phyloP scores from a whole-genome alignment of 2,329 filamentous ascomycete genomes.

The Neobulgaria alba region DNA sequence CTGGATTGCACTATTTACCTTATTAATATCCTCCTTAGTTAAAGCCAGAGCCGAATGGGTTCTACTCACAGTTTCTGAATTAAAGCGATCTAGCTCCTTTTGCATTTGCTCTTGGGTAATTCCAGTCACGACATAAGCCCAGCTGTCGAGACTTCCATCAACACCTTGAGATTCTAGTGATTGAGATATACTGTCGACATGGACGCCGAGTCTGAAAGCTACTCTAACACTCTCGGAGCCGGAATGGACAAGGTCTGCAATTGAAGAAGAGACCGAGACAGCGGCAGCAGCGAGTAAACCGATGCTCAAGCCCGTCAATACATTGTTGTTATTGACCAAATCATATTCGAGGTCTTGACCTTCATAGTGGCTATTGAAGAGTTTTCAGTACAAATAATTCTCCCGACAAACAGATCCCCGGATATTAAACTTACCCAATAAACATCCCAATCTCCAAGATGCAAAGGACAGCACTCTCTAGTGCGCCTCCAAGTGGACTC shows the following conservation, averaged over 20 bases:
- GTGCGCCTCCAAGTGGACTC: conserved; percentile 35
- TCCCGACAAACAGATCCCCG: not conserved
- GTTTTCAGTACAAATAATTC: not conserved
- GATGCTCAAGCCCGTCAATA: conserved; percentile 35
- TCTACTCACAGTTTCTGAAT: conserved; percentile 1
- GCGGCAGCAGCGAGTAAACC: conserved; percentile 63
- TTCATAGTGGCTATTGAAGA: not conserved
- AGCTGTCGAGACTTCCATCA: not conserved
- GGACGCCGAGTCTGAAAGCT: conserved; percentile 43
- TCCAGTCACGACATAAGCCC: conserved; percentile 2
- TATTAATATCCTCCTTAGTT: not conserved
- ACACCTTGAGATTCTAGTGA: conserved; percentile 1
- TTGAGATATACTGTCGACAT: conserved; percentile 19
- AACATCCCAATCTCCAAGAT: conserved; percentile 33
- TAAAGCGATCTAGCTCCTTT: conserved; percentile 2
- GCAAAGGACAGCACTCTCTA: conserved; percentile 37
- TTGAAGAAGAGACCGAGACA: conserved; percentile 52
- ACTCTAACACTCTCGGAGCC: conserved; percentile 56
- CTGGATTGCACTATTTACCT: not conserved
- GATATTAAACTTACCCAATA: conserved; percentile 34
- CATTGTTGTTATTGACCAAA: not conserved
- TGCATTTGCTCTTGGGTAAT: conserved; percentile 1
- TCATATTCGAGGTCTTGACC: conserved; percentile 1
- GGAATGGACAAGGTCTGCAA: conserved; percentile 52
- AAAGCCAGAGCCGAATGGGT: not conserved